A percentile compares a stretch with the other conserved stretches of the same genome.
These are phyloP conservation scores for Acanthamoeba lenticulata DNA, from an alignment of 208 protist species.

Conservation along the genomic window DNA sequence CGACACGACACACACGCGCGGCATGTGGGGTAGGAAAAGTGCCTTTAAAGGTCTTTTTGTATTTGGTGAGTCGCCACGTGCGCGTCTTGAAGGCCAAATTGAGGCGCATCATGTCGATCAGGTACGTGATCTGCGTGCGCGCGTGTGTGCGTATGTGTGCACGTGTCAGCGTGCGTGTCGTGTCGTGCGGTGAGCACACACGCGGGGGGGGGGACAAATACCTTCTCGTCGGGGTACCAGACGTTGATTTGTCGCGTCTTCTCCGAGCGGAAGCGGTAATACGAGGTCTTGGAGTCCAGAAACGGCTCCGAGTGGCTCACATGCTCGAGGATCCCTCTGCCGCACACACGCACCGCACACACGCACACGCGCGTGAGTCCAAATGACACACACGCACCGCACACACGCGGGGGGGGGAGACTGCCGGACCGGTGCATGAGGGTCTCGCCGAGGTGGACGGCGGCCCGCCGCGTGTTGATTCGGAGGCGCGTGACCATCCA, in stretches of 20 bases:
- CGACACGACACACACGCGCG: no score
- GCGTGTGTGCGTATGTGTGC: not conserved
- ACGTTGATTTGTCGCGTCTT: slow-evolving; percentile 9
- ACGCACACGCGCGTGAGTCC: not conserved
- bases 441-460: slow-evolving; percentile 38
- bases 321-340: slow-evolving; percentile 29
- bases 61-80: slow-evolving; percentile 1
- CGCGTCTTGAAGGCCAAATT: slow-evolving; percentile 12
- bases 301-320: slow-evolving; percentile 25
- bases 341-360: not conserved
- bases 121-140: not conserved
- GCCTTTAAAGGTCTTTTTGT: slow-evolving; percentile 37
- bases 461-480: not conserved
- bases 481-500: slow-evolving; percentile 27
- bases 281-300: slow-evolving; percentile 19
- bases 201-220: no score
- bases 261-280: slow-evolving; percentile 22
- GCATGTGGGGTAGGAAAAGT: no score
- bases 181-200: no score
- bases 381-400: not conserved
- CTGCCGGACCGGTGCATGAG: not conserved
- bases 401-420: not conserved
- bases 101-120: slow-evolving; percentile 57
- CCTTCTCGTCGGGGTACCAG: slow-evolving; percentile 44
- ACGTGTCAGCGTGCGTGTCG: no score